Evolutionary conservation across 352 stramenopile genomes (phyloP).

Genomic region (Globisporangium uncinulatum): DNA sequence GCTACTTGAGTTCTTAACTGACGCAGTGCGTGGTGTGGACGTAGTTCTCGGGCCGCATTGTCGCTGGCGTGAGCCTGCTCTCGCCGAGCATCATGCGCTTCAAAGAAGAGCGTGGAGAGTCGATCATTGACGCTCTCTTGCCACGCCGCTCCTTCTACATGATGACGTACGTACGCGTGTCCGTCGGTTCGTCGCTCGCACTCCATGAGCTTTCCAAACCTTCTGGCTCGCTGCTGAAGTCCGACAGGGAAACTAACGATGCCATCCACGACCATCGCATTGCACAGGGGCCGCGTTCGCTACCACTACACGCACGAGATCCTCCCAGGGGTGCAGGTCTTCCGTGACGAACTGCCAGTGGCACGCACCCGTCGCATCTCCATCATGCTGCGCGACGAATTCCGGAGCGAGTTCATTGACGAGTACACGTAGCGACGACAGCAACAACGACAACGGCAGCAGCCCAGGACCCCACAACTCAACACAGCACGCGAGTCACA

Average conservation of each 20-base stretch:
- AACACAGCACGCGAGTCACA: too few species aligned
- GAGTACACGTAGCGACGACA: conserved; percentile 3
- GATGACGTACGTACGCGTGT: conserved; percentile 56
- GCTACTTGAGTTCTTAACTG: neutral
- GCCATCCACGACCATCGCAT: too few species aligned
- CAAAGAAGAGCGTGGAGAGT: conserved; percentile 72
- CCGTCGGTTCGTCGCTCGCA: neutral
- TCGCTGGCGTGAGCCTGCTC: conserved; percentile 70
- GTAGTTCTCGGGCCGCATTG: conserved; percentile 73
- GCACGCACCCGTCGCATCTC: conserved; percentile 69
- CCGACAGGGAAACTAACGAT: too few species aligned
- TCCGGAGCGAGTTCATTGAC: conserved; percentile 14
- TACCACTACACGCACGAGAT: conserved; percentile 88
- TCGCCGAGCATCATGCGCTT: conserved; percentile 84
- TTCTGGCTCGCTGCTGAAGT: neutral
- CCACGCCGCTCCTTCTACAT: conserved; percentile 81
- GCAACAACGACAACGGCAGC: too few species aligned
- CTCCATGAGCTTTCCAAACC: neutral
- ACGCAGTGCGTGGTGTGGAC: neutral
- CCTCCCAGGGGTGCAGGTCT: conserved; percentile 53
- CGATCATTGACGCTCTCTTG: conserved; percentile 58
- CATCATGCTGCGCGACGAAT: conserved; percentile 74
- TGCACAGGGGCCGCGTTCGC: conserved; percentile 50
- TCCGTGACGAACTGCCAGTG: conserved; percentile 36
- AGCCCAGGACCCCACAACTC: too few species aligned